Conservation (phyloP, 1,284 basidiomycete species). For the Exobasidium cylindrosporum region DNA sequence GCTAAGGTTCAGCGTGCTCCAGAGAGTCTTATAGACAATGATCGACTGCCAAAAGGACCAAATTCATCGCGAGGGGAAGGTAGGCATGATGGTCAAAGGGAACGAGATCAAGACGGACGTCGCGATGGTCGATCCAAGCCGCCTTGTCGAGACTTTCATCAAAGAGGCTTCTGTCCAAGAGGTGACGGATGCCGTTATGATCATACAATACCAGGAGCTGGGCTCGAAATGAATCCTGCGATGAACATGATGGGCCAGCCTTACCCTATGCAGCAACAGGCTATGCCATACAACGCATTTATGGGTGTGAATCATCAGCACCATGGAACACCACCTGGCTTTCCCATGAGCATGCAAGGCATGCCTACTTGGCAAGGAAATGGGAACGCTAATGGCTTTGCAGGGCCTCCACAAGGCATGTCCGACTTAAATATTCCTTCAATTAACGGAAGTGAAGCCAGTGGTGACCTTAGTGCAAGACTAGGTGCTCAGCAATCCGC, state of each 20-base stretch:
- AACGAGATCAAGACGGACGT: background rate
- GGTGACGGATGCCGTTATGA: slow-evolving; percentile 88
- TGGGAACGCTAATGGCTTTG: background rate
- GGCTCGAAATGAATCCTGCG: background rate
- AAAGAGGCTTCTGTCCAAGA: slow-evolving; percentile 73
- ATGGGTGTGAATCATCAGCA: slow-evolving; percentile 14
- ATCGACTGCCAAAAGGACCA: background rate
- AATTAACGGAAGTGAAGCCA: background rate
- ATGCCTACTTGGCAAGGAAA: background rate
- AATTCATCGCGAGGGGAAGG: background rate
- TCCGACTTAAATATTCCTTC: background rate
- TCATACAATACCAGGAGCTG: slow-evolving; percentile 59
- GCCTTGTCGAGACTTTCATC: slow-evolving; percentile 51
- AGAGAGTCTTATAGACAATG: background rate
- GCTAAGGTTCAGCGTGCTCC: slow-evolving; percentile 9
- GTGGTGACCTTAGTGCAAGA: background rate
- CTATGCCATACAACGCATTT: slow-evolving; percentile 20
- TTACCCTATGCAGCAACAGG: background rate
- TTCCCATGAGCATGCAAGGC: slow-evolving; percentile 5
- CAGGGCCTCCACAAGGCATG: no score
- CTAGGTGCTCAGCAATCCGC: background rate
- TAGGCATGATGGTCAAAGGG: background rate
- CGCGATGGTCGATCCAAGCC: slow-evolving; percentile 25
- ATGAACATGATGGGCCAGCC: background rate
- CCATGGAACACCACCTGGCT: background rate